Evolutionary conservation across 2,329 filamentous ascomycete genomes (phyloP).

Genomic region (Pseudomassariella vexata): DNA sequence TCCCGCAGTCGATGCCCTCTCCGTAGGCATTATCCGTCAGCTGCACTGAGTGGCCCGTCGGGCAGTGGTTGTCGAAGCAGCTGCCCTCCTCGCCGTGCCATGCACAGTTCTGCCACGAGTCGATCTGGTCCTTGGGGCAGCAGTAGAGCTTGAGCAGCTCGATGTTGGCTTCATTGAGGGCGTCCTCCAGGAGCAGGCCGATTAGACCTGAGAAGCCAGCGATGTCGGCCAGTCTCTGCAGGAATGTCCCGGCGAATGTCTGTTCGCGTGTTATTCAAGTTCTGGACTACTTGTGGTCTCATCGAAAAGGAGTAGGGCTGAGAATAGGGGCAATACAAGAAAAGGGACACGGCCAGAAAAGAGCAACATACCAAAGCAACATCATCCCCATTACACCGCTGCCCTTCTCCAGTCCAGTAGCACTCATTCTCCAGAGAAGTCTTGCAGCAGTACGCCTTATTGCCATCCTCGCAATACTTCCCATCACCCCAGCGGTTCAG

Average conservation of each 20-base stretch:
- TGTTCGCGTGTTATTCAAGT: too few species aligned
- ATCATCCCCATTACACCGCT: too few species aligned
- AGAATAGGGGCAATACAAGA: neutral
- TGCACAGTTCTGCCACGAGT: conserved; percentile 24
- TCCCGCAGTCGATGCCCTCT: conserved; percentile 14
- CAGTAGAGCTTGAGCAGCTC: conserved; percentile 18
- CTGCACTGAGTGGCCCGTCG: conserved; percentile 16
- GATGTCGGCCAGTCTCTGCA: conserved; percentile 11
- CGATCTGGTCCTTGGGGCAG: conserved; percentile 18
- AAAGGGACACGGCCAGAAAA: conserved; percentile 1
- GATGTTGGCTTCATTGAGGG: conserved; percentile 11
- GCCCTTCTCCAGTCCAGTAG: too few species aligned
- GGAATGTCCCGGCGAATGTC: conserved; percentile 17
- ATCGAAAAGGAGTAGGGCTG: too few species aligned
- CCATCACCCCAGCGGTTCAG: conserved; percentile 7
- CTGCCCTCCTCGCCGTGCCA: conserved; percentile 27
- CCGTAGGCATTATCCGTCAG: conserved; percentile 20
- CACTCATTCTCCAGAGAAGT: too few species aligned
- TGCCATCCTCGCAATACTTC: conserved; percentile 4
- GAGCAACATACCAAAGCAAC: conserved; percentile 5
- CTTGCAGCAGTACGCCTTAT: conserved; percentile 9
- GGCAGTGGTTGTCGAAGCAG: conserved; percentile 27
- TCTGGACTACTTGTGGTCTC: too few species aligned
- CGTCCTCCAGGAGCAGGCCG: conserved; percentile 8
- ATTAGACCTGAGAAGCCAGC: conserved; percentile 6